Evolutionary conservation across 2,329 filamentous ascomycete genomes (phyloP).

Genomic region (Aspergillus costaricaensis): DNA sequence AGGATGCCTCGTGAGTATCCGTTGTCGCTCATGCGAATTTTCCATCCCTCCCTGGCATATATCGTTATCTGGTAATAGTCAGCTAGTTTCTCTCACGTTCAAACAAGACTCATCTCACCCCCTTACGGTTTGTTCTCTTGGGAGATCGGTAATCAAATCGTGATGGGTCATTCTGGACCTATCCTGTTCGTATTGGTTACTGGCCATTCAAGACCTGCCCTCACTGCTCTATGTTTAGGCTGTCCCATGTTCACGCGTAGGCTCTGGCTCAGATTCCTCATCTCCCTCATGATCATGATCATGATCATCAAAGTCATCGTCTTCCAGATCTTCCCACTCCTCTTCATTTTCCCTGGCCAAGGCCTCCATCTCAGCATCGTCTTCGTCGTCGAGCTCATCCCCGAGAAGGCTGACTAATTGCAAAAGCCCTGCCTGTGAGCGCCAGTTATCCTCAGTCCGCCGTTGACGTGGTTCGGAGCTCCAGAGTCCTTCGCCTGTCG

Average conservation of each 20-base stretch:
- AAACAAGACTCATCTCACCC: background rate
- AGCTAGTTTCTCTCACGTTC: background rate
- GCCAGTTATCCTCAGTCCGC: conserved; percentile 21
- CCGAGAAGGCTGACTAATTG: conserved; percentile 31
- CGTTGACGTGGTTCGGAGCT: conserved; percentile 10
- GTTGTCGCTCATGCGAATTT: background rate
- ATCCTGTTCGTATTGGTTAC: background rate
- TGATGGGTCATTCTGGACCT: background rate
- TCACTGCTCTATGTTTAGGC: background rate
- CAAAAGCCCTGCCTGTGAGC: conserved; percentile 26
- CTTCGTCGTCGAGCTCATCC: conserved; percentile 23
- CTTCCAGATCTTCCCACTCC: conserved; percentile 10
- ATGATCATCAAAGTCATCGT: conserved; percentile 4
- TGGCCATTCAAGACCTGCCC: background rate
- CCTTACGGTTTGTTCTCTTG: background rate
- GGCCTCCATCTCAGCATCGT: conserved; percentile 16
- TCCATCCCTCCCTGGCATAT: background rate
- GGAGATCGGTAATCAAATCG: background rate
- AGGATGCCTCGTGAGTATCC: no score
- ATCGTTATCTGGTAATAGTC: background rate
- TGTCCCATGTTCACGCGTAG: background rate
- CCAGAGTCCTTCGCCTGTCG: conserved; percentile 4
- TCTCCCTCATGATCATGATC: background rate
- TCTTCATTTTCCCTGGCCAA: background rate
- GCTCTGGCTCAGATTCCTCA: background rate